Evolutionary conservation across 2,329 filamentous ascomycete genomes (phyloP), one percentile per base, ranked within the genome.

Genomic region (Fusarium transvaalense): DNA sequence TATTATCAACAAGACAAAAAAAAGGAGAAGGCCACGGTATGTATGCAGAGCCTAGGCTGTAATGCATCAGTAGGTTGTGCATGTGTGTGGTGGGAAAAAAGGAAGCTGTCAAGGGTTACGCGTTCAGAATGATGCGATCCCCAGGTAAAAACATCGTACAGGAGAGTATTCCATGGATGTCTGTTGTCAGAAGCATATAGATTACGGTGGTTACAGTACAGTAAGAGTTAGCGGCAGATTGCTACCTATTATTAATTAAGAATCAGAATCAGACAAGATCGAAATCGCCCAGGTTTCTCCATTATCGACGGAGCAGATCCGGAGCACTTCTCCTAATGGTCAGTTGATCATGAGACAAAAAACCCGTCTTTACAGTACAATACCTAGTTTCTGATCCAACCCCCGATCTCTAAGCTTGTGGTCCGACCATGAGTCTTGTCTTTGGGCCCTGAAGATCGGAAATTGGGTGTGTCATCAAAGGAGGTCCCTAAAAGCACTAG

Each of bases 381-480:
- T n/a, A n/a, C n/a, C n/a, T n/a, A 27, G 23, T 10, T 25, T 50
- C 42, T 29, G 39, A 50, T 59, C 46, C 27, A 37, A 19, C 14
- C 39, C 43, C 37, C 39, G 43, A 56, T 54, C 48, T 45, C 41
- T 39, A 23, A n/a, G 21, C 56, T 29, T 23, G 23, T 56, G 54
- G 43, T 48, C 10, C 37, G 29, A 42, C 53, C 43, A 56, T 56
- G 61, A 38, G 32, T 65, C 61, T 42, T 52, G 43, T 34, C 51
- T 25, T 45, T 17, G 25, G 61, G 56, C 31, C 50, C 47, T 64
- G 41, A 54, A 43, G 39, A 74, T 73, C 72, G 72, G 70, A 73
- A 70, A 74, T 74, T 74, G 57, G 60, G 59, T 65, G 56, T 63
- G 72, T 56, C 62, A 74, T 74, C 72, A 62, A 71, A 71, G 27